Evolutionary conservation across 2,329 filamentous ascomycete species (phyloP), one percentile per base, ranked within the genome.

Genomic region (Lecanicillium sp.): DNA sequence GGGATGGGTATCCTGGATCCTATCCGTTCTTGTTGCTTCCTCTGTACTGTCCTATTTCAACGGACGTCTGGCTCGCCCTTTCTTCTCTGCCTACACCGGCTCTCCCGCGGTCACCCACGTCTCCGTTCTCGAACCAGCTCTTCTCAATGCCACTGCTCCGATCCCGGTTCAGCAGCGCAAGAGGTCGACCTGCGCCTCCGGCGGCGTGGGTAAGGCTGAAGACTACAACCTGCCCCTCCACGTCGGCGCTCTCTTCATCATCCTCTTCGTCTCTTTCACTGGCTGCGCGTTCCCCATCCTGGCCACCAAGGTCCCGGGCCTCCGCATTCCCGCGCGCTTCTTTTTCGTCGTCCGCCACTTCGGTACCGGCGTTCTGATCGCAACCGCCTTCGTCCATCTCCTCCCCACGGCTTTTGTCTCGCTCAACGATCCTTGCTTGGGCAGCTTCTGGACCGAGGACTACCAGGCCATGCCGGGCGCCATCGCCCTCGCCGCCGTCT

Each of bases 381-480:
- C 87, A 21, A 91, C 87, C 1, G 86, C 87, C 44, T 91, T 93
- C 58, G 86, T 90, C 24, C 86, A 90, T 68, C 70, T 84, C 26
- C 74, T 84, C 8, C 82, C 79, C 37, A 85, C 78, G 2, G 82
- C 83, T 5, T 86, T 86, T 54, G 61, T 70, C 45, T 81, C 79
- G 7, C 70, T 84, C 10, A 80, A 73, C 33, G 71, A 84, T 55
- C 80, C 79, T 10, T 86, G 83, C 59, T 77, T 95, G 1, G 83
- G 84, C 11, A 69, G 73, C 46, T 86, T 90, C 61, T 94, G 88
- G 81, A 90, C 79, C 58, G 58, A 81, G 36, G 77, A 79, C 23
- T 95, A 91, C 66, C 78, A 76, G 45, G 85, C 87, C 19, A 86
- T 93, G 69, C 82, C 88, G 1, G 88, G 89, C 4, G 77, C 90